Percentiles rank a stretch among this genome's conserved stretches.
Conservation (phyloP, 2,329 filamentous ascomycete genomes). For the Hirsutella minnesotensis region DNA sequence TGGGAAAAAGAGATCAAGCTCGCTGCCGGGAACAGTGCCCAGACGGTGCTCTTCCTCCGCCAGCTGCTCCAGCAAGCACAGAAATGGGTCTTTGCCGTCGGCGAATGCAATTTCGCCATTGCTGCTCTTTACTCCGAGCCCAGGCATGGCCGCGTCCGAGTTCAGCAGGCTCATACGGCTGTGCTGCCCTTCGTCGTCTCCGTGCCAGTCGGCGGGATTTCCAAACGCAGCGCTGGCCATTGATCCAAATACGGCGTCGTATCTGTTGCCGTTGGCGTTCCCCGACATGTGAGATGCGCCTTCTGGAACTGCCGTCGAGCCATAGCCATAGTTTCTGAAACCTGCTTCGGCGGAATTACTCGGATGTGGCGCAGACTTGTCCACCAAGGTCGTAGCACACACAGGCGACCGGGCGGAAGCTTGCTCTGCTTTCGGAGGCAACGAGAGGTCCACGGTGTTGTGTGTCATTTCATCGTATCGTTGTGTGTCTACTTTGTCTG, state of each 20-base stretch:
- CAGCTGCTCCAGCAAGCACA: conserved; percentile 68
- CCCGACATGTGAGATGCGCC: conserved; percentile 12
- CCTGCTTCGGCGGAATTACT: conserved; percentile 1
- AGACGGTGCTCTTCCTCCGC: conserved; percentile 62
- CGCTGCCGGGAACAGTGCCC: conserved; percentile 50
- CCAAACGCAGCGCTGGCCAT: conserved; percentile 38
- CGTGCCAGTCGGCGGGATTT: conserved; percentile 40
- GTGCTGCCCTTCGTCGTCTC: conserved; percentile 19
- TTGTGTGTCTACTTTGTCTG: not conserved
- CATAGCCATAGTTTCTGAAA: conserved; percentile 24
- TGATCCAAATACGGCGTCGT: conserved; percentile 49
- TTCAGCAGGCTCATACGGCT: conserved; percentile 10
- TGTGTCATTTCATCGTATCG: not conserved
- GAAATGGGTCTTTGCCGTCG: conserved; percentile 70
- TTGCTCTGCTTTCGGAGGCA: not conserved
- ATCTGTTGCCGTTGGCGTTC: conserved; percentile 23
- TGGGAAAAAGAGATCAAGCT: conserved; percentile 65
- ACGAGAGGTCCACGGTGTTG: not conserved
- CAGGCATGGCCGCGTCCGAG: conserved; percentile 13
- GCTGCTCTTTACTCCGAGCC: conserved; percentile 36
- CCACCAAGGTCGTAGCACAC: conserved; percentile 7
- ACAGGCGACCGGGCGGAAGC: not conserved
- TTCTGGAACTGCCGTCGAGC: conserved; percentile 16
- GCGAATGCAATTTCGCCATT: conserved; percentile 33
- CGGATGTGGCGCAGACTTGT: not conserved